phyloP scores from a whole-genome alignment of 2,329 filamentous ascomycete species.

The Pestalotiopsis sp. region DNA sequence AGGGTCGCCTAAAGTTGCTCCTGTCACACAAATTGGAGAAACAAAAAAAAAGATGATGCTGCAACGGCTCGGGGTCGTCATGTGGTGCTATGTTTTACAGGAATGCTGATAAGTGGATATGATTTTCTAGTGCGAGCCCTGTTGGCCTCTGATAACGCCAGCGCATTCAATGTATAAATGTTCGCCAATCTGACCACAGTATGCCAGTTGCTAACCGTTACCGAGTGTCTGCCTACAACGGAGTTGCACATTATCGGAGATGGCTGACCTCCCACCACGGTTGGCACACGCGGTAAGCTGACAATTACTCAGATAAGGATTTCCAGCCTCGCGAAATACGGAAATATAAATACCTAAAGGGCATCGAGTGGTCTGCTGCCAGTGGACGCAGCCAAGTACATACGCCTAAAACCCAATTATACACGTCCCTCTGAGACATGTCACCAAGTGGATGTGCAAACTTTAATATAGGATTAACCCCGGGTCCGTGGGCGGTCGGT shows the following conservation, averaged over 20 bases:
- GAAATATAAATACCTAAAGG: neutral
- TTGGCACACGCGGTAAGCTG: neutral
- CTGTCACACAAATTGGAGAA: neutral
- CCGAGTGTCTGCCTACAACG: no score
- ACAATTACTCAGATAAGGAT: neutral
- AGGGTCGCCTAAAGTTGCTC: neutral
- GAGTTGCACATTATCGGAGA: neutral
- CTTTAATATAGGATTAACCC: neutral
- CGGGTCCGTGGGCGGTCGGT: neutral
- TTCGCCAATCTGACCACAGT: neutral
- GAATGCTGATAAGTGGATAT: neutral
- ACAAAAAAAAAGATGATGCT: neutral
- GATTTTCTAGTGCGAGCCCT: neutral
- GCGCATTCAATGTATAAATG: neutral
- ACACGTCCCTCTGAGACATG: neutral
- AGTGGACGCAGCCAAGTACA: neutral
- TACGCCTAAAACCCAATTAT: neutral
- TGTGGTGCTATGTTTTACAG: neutral
- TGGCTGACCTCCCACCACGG: neutral
- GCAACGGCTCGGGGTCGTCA: neutral
- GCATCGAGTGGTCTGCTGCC: no score
- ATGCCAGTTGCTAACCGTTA: neutral
- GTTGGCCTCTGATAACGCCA: neutral
- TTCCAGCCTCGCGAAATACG: neutral
- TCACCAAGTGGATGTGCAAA: neutral